phyloP scores from a whole-genome alignment of 768 basidiomycete species.

The Leucocoprinus sp. region DNA sequence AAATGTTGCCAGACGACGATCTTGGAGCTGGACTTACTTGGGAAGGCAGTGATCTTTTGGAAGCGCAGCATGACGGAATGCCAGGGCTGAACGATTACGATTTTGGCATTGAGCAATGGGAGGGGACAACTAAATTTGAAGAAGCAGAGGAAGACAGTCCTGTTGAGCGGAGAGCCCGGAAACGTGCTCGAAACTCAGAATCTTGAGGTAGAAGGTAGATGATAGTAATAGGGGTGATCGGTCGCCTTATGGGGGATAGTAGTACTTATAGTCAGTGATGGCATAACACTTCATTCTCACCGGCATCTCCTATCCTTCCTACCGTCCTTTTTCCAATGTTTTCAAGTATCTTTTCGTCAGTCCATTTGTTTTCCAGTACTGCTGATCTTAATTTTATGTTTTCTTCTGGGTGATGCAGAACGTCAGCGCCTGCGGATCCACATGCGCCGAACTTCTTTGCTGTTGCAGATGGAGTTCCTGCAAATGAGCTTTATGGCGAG shows the following conservation, averaged over 20 bases:
- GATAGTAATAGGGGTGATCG: background rate
- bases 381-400: slow-evolving; percentile 4
- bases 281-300: slow-evolving; percentile 1
- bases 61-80: background rate
- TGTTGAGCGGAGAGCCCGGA: slow-evolving; percentile 4
- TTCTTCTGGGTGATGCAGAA: slow-evolving; percentile 26
- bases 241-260: slow-evolving; percentile 4
- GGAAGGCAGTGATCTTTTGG: slow-evolving; percentile 4
- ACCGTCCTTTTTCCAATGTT: slow-evolving; percentile 4
- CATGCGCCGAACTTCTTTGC: slow-evolving; percentile 77
- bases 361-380: slow-evolving; percentile 3
- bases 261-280: slow-evolving; percentile 3
- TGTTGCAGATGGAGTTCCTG: slow-evolving; percentile 52
- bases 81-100: slow-evolving; percentile 6
- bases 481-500: slow-evolving; percentile 62
- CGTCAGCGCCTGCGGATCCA: slow-evolving; percentile 49
- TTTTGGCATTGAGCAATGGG: slow-evolving; percentile 1
- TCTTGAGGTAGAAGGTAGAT: slow-evolving; percentile 1
- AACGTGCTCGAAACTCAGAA: slow-evolving; percentile 9
- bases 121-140: background rate
- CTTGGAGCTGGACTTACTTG: background rate
- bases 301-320: slow-evolving; percentile 1
- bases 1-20: background rate
- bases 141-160: background rate
- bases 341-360: slow-evolving; percentile 10